phyloP scores from a whole-genome alignment of 2,329 filamentous ascomycete genomes.

The Huntiella abstrusa region DNA sequence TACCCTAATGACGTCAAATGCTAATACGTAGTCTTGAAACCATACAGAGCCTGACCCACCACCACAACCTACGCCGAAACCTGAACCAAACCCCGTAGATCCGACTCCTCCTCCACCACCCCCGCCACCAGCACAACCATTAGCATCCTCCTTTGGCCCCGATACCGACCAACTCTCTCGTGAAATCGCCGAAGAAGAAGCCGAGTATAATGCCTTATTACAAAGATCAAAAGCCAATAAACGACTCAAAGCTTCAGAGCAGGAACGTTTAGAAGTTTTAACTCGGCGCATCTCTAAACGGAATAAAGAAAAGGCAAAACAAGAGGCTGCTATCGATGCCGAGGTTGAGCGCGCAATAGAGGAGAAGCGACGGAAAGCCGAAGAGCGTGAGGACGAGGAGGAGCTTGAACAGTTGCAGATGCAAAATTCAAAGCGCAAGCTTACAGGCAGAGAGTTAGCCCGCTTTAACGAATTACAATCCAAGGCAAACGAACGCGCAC shows the following conservation, averaged over 20 bases:
- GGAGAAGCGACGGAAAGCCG: slow-evolving; percentile 5
- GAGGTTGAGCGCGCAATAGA: slow-evolving; percentile 5
- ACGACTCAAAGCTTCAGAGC: slow-evolving; percentile 1
- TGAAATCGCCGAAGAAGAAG: slow-evolving; percentile 9
- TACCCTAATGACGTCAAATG: not conserved
- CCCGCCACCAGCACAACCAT: slow-evolving; percentile 2
- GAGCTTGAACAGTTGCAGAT: slow-evolving; percentile 5
- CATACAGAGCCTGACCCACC: not conserved
- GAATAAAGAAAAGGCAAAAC: slow-evolving; percentile 10
- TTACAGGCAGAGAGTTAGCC: slow-evolving; percentile 1
- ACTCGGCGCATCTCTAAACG: slow-evolving; percentile 7
- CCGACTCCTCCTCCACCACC: slow-evolving; percentile 2
- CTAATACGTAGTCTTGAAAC: not conserved
- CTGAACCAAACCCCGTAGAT: not conserved
- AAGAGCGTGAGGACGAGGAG: not conserved
- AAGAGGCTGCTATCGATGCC: slow-evolving; percentile 9
- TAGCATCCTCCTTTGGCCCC: not conserved
- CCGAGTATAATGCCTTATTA: not conserved
- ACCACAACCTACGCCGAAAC: slow-evolving; percentile 2
- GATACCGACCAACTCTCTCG: slow-evolving; percentile 6
- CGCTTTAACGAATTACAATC: slow-evolving; percentile 7
- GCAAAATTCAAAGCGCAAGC: not conserved
- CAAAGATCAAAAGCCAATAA: not conserved
- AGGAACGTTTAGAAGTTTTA: slow-evolving; percentile 7
- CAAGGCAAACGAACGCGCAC: not conserved